Evolutionary conservation across 2,329 filamentous ascomycete genomes (phyloP).

Genomic region (Diaporthe ampelina): DNA sequence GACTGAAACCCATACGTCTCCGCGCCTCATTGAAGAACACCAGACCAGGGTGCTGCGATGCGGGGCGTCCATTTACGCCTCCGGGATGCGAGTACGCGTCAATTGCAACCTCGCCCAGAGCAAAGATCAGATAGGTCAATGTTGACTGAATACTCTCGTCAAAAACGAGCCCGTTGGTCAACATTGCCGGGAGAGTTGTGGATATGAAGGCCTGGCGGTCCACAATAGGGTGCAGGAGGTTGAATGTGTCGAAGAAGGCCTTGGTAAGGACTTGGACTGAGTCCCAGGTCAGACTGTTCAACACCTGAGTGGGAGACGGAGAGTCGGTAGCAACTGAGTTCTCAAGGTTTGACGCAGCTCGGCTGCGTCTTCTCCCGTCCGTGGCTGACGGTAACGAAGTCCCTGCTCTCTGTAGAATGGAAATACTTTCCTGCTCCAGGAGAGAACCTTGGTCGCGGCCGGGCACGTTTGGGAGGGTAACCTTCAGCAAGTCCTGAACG

Average conservation of each 20-base stretch:
- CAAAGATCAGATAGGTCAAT: conserved; percentile 69
- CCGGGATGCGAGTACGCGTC: conserved; percentile 64
- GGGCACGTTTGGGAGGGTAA: conserved; percentile 49
- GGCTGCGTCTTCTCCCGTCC: conserved; percentile 42
- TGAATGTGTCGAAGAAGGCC: conserved; percentile 72
- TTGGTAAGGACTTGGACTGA: conserved; percentile 64
- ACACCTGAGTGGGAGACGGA: conserved; percentile 10
- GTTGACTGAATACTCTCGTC: conserved; percentile 64
- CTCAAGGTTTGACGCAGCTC: conserved; percentile 32
- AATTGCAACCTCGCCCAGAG: conserved; percentile 71
- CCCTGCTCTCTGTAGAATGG: conserved; percentile 52
- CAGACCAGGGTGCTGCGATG: conserved; percentile 67
- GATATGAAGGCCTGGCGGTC: conserved; percentile 68
- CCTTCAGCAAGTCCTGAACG: conserved; percentile 56
- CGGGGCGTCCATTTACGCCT: conserved; percentile 66
- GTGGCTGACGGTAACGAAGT: conserved; percentile 41
- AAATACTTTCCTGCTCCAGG: conserved; percentile 53
- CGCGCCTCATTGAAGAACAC: conserved; percentile 74
- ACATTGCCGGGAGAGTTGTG: conserved; percentile 60
- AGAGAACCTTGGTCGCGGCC: conserved; percentile 50
- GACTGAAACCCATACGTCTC: conserved; percentile 69
- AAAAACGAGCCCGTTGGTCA: conserved; percentile 60
- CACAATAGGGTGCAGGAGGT: conserved; percentile 70
- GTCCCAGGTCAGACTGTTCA: conserved; percentile 58
- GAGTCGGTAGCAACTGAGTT: conserved; percentile 11